Base-by-base conservation (phyloP, 257 asterid species). In the Capsicum chinense region DNA sequence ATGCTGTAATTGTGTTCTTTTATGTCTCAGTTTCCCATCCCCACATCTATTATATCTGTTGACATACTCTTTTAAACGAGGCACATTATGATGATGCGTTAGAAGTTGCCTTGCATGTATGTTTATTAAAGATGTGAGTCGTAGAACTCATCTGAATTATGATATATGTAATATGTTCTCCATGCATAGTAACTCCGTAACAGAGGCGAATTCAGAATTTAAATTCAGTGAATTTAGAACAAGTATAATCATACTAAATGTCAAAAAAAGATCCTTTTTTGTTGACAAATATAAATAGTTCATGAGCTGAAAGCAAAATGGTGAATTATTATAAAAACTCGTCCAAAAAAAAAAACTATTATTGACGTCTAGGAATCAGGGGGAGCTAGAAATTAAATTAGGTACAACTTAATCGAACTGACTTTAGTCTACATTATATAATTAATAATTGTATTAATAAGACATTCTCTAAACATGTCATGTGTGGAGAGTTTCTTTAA, bases 91-190 rank as follows among this genome's bases (percentile, higher is more conserved):
- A 69, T 16, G 76, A 67, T 69, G 79, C 15, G 7, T 44, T 59
- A 64, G 63, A 63, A 71, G 83, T 62, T 64, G 67, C 85, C 87
- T 42, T 66, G 48, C 21, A 67, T 87, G 89, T 83, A 66, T 66
- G 74, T 19, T 66, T 66, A 21, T 67, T 14, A 37, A 67, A 37
- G 74, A 13, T 44, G 48, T 7, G 50, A 67, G 11, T 33, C 9
- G 74, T 67, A 35, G 74, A 67, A 37, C 74, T 35, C 50, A 67
- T 35, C 50, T 67, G 21, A 67, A 26, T 26, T 13, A 67, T 67
- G 12, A 67, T 67, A 33, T 89, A 33, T 89, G 89, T 87, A 85
- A 91, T 92, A 91, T 87, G 81, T 44, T 17, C 7, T 42, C 33
- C 54, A 12, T 39, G 5, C 54, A 69, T 39, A 14, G n/a, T 66